Percentiles rank a stretch among this genome's conserved stretches.
Evolutionary conservation across 176 grass and related monocot species (phyloP).

Genomic region (Rhynchospora breviuscula): DNA sequence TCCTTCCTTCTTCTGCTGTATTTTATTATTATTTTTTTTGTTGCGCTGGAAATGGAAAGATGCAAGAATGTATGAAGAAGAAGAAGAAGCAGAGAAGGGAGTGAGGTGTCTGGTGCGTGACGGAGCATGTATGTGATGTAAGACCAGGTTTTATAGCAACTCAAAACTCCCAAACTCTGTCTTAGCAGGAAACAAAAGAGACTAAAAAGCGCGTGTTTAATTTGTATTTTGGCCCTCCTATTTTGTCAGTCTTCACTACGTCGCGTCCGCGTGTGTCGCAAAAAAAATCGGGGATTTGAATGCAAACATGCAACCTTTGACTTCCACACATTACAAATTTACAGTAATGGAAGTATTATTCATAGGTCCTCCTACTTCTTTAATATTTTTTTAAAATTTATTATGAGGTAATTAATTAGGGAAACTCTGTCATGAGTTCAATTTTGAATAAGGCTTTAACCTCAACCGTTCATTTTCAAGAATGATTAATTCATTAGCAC

Average conservation of each 20-base stretch:
- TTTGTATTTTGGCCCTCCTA: background rate
- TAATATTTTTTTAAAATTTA: background rate
- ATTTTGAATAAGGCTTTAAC: no score
- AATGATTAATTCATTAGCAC: background rate
- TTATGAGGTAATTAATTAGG: no score
- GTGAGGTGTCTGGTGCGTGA: background rate
- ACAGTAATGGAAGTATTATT: background rate
- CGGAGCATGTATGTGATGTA: background rate
- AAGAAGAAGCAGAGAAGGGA: background rate
- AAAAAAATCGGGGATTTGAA: slow-evolving; percentile 8
- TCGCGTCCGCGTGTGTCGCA: background rate
- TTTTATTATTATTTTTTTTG: no score
- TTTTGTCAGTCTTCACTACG: background rate
- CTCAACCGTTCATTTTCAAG: no score
- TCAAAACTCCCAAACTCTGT: background rate
- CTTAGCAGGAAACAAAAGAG: background rate
- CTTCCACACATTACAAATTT: background rate
- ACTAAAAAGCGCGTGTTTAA: slow-evolving; percentile 11
- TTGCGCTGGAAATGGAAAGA: background rate
- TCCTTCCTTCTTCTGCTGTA: background rate
- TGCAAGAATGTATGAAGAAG: background rate
- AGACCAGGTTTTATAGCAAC: background rate
- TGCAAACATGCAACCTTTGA: background rate
- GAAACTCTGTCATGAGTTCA: no score
- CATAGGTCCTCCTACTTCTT: background rate